A percentile compares a stretch with the other conserved stretches of the same genome.
Conservation (phyloP, 257 asterid species). For the Jacaranda mimosifolia region DNA sequence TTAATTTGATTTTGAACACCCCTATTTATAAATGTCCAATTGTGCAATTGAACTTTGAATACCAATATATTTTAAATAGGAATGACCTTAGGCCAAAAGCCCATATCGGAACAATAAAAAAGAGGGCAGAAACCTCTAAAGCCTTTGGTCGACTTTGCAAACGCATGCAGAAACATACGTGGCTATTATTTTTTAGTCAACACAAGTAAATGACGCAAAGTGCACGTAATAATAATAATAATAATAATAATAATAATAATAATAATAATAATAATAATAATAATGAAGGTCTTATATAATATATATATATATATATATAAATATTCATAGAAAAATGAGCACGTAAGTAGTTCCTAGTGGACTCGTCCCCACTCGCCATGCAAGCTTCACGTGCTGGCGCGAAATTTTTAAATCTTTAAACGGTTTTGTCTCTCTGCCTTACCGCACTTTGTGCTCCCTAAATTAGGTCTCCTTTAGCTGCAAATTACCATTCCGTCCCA, state of each 20-base stretch:
- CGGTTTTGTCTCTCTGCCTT: neutral
- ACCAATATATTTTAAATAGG: too few relatives aligned
- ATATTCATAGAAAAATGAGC: too few relatives aligned
- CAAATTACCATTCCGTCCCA: neutral
- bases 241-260: neutral
- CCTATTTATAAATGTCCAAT: too few relatives aligned
- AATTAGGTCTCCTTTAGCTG: neutral
- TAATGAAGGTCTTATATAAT: too few relatives aligned
- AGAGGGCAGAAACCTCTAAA: too few relatives aligned
- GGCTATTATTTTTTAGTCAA: neutral
- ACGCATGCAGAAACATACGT: neutral
- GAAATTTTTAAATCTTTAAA: neutral
- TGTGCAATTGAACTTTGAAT: too few relatives aligned
- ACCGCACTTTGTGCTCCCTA: neutral
- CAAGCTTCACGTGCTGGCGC: conserved; percentile 16
- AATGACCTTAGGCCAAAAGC: too few relatives aligned
- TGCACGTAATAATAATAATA: neutral
- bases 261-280: neutral
- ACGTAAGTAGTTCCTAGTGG: neutral
- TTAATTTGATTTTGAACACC: too few relatives aligned
- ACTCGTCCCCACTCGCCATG: neutral
- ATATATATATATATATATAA: neutral
- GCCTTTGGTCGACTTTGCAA: neutral
- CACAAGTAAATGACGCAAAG: conserved; percentile 1
- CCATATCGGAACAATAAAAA: too few relatives aligned